Percentiles rank a stretch among this genome's conserved stretches.
phyloP scores from a whole-genome alignment of 2,329 filamentous ascomycete genomes.

The Talaromyces piceae region DNA sequence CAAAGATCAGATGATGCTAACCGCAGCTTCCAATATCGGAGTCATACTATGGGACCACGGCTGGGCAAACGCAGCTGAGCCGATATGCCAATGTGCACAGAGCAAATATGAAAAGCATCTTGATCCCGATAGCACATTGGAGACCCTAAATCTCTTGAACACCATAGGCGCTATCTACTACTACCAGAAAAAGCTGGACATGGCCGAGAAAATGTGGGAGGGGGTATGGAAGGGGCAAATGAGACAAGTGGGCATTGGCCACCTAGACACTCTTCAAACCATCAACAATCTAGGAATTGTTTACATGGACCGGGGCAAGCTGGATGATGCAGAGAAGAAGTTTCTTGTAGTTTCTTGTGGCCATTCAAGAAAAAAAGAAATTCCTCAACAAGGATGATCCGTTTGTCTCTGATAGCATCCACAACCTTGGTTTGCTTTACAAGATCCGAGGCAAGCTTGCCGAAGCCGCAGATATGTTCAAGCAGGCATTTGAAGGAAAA shows the following conservation, averaged over 20 bases:
- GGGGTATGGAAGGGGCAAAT: background rate
- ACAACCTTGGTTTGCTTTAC: too few species aligned
- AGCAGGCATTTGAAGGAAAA: too few species aligned
- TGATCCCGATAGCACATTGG: background rate
- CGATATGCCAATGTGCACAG: slow-evolving; percentile 1
- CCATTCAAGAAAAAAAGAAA: too few species aligned
- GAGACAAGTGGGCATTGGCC: background rate
- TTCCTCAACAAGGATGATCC: too few species aligned
- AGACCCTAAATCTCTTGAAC: background rate
- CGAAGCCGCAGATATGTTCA: too few species aligned
- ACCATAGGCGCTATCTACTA: background rate
- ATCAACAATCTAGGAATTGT: slow-evolving; percentile 1
- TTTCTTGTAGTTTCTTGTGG: too few species aligned
- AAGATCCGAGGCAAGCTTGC: too few species aligned
- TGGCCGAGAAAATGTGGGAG: background rate
- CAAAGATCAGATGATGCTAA: slow-evolving; percentile 2
- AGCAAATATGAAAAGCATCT: background rate
- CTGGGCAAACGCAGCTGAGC: slow-evolving; percentile 2
- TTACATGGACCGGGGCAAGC: background rate
- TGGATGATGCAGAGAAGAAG: background rate
- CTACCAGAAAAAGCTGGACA: background rate
- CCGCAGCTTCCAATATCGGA: background rate
- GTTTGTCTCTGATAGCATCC: too few species aligned
- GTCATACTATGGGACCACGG: slow-evolving; percentile 4
- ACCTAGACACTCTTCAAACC: background rate